Base-by-base conservation (phyloP, 345 rosid genomes). In the Microthlaspi erraticum region DNA sequence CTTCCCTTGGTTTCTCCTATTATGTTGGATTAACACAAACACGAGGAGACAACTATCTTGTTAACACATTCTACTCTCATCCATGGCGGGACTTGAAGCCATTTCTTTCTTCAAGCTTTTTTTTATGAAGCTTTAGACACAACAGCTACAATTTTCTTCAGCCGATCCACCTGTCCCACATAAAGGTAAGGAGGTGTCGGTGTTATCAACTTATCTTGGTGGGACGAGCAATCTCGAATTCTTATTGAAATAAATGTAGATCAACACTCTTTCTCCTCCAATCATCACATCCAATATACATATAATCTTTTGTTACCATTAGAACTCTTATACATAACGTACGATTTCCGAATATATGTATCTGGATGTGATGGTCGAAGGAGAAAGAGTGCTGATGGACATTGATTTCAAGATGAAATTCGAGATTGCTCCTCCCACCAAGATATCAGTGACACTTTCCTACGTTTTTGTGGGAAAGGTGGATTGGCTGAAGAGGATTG, bases 31-130 rank as follows among this genome's bases (percentile, higher is more conserved):
- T 19, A 34, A 58, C 26, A 67, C 85, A 78, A 0, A 74, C 69
- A 68, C 69, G 66, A 45, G 83, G 77, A 62, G 89, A 71, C 12
- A 85, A 74, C 98, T 96, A 92, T 52, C 88, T 88, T 65, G 92
- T 84, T 41, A 79, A 74, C 58, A 72, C 81, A 86, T 44, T 85
- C 85, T 1, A 81, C 77, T 79, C 77, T 87, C 66, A 93, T 86
- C 97, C 93, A 93, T 0, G 98, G 93, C 26, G 96, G 91, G 57
- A 88, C 11, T 18, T 56, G 86, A 88, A 90, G 86, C 12, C 86
- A 93, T 36, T 82, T 88, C 81, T 87, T 87, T 93, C 83, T 79
- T 86, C 64, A 90, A 31, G 74, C 96, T 87, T 80, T 87, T 80
- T 81, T 88, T 37, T 70, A 85, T n/a, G 87, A 91, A 7, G 94